Evolutionary conservation across 1,284 basidiomycete species (phyloP), one percentile per base, ranked within the genome.

Genomic region (Leccinum pseudoinsigne): DNA sequence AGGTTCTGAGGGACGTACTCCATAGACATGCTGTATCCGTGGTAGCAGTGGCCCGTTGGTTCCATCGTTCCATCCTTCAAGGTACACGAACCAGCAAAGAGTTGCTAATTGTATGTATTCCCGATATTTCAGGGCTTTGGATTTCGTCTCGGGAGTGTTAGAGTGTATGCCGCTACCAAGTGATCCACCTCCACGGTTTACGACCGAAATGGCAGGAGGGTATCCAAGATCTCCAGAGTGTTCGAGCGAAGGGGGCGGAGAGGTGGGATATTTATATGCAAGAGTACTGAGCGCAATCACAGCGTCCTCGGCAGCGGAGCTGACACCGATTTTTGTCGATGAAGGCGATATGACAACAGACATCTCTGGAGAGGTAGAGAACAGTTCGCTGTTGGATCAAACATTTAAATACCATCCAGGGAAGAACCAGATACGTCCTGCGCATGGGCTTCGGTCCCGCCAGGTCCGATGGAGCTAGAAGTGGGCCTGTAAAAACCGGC

Each of bases 21-120:
- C 64, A 51, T 74, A 74, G 26, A 67, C 66, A 9, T 54, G 56
- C 58, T 73, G 74, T n/a, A 72, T 72, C 2, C 71, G 67, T 5
- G 72, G 74, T 38, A 73, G 36, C 14, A 73, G 58, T 18, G 72
- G 73, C 8, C 73, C 72, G 26, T 58, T 68, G 14, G 61, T 62
- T 50, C 72, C 58, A 53, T 71, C 63, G 54, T 65, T 64, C 71
- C 72, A 69, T 50, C 71, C 64, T 65, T 71, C 72, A 12, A 73
- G 61, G 28, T 59, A 71, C 14, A 62, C 9, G 36, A 63, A 63
- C 64, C 56, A 72, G 16, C 68, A 71, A n/a, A 74, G 54, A 36
- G 69, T 38, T 16, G 34, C 16, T 23, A 74, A 58, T 28, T 71
- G 72, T 9, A 74, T 56, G n/a, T 55, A 63, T 58, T 66, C 66